These are phyloP conservation scores for Collybia mongolica DNA, from an alignment of 768 basidiomycete species.

Conservation along the genomic window DNA sequence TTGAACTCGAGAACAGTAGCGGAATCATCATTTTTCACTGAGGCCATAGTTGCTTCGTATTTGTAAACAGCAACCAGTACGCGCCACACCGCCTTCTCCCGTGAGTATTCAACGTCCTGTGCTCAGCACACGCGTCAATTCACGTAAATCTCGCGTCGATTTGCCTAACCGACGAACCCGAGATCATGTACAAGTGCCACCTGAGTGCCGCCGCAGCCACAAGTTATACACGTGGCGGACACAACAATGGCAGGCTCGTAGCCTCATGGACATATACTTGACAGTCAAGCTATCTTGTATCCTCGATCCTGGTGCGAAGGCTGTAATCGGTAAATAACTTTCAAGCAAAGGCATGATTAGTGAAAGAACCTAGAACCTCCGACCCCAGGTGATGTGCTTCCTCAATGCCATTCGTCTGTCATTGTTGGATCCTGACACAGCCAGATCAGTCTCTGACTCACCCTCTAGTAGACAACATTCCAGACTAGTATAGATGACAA, in stretches of 20 bases:
- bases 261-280: slow-evolving; percentile 3
- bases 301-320: too few species aligned
- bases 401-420: too few species aligned
- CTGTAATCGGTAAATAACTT: too few species aligned
- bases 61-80: neutral
- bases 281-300: neutral
- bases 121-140: neutral
- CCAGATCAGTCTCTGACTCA: too few species aligned
- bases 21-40: neutral
- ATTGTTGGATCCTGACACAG: too few species aligned
- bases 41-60: neutral
- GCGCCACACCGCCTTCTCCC: neutral
- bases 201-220: too few species aligned
- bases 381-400: too few species aligned
- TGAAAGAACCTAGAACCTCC: too few species aligned
- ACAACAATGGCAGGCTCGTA: slow-evolving; percentile 5
- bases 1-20: neutral
- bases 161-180: too few species aligned
- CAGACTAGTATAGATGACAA: neutral
- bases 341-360: too few species aligned
- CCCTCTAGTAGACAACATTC: too few species aligned
- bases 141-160: neutral
- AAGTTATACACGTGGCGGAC: neutral
- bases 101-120: neutral
- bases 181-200: too few species aligned